Evolutionary conservation across 306 rosid species (phyloP).

Genomic region (Astragalus membranaceus): DNA sequence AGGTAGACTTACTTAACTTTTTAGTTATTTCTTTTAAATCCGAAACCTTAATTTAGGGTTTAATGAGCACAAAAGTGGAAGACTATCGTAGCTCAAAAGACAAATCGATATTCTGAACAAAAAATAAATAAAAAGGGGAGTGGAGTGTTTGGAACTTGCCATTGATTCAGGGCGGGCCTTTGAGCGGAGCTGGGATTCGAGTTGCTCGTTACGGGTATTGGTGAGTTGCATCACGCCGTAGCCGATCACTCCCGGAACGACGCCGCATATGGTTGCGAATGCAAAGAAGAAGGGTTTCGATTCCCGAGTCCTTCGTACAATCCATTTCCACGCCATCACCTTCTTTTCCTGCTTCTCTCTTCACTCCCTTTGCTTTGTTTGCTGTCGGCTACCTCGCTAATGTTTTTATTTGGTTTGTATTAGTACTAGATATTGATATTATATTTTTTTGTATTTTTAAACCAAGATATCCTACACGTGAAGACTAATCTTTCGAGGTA

Average conservation of each 20-base stretch:
- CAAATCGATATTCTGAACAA: background rate
- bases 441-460: no score
- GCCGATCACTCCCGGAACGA: constrained; percentile 76
- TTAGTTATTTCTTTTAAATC: background rate
- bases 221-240: constrained; percentile 75
- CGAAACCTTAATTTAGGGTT: no score
- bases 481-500: no score
- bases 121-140: background rate
- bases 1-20: background rate
- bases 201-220: constrained; percentile 57
- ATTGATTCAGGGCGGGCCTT: constrained; percentile 75
- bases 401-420: no score
- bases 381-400: background rate
- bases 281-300: constrained; percentile 80
- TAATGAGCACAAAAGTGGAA: no score
- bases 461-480: no score
- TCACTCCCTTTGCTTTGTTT: background rate
- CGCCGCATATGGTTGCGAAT: constrained; percentile 84
- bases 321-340: constrained; percentile 64
- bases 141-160: constrained; percentile 9
- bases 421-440: background rate
- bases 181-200: constrained; percentile 75
- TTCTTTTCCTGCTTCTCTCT: background rate
- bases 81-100: background rate
- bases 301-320: constrained; percentile 67